Evolutionary conservation across 257 asterid genomes (phyloP).

Genomic region (Forsythia viridissima): DNA sequence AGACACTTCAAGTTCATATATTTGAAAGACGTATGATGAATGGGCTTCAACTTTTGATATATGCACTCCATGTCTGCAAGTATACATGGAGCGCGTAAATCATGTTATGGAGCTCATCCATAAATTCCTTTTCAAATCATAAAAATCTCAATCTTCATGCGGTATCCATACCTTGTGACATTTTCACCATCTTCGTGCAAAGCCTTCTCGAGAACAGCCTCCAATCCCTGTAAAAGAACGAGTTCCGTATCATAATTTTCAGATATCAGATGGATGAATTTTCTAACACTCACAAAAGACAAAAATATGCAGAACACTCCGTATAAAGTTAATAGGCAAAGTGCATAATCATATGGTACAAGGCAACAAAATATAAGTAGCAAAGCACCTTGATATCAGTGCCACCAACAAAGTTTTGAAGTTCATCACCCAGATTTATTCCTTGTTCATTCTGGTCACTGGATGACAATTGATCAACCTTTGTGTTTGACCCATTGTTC

Average conservation of each 20-base stretch:
- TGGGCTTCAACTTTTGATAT: slow-evolving; percentile 22
- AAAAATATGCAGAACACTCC: background rate
- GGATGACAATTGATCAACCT: slow-evolving; percentile 53
- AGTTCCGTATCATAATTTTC: slow-evolving; percentile 24
- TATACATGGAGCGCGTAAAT: slow-evolving; percentile 12
- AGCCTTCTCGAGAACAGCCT: slow-evolving; percentile 98
- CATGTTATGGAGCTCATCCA: slow-evolving; percentile 18
- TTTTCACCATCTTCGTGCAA: slow-evolving; percentile 94
- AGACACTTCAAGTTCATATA: slow-evolving; percentile 10
- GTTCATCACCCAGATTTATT: slow-evolving; percentile 47
- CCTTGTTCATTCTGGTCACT: slow-evolving; percentile 58
- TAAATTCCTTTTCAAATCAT: slow-evolving; percentile 21
- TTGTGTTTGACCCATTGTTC: slow-evolving; percentile 44
- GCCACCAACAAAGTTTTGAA: slow-evolving; percentile 76
- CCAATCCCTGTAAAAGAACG: slow-evolving; percentile 68
- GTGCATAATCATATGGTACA: slow-evolving; percentile 11
- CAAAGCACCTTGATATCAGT: slow-evolving; percentile 82
- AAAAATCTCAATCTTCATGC: slow-evolving; percentile 22
- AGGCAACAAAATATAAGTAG: slow-evolving; percentile 13
- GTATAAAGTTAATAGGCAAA: background rate
- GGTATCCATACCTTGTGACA: slow-evolving; percentile 62
- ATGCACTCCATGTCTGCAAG: slow-evolving; percentile 14
- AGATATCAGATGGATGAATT: slow-evolving; percentile 18
- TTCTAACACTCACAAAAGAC: slow-evolving; percentile 21
- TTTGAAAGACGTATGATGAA: slow-evolving; percentile 17